Evolutionary conservation across 108 stramenopile species (phyloP).

Genomic region (Cyclotella sp.): DNA sequence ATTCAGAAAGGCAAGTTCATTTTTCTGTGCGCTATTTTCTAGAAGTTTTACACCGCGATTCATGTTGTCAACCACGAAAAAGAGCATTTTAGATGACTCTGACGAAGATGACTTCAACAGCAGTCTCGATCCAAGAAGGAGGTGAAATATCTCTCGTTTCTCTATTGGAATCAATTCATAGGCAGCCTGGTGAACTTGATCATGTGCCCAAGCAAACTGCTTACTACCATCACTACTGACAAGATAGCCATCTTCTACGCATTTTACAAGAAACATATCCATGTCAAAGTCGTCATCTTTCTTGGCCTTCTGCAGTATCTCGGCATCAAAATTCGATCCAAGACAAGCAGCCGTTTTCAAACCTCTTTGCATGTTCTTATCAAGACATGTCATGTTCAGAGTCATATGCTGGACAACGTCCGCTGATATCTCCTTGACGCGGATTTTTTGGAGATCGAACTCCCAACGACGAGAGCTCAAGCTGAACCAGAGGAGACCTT

Average conservation of each 20-base stretch:
- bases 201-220: conserved; percentile 62
- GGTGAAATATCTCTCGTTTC: conserved; percentile 51
- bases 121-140: conserved; percentile 60
- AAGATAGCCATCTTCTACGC: conserved; percentile 26
- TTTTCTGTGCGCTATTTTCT: conserved; percentile 26
- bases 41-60: conserved; percentile 46
- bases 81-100: conserved; percentile 47
- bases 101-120: conserved; percentile 38
- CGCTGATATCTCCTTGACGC: conserved; percentile 26
- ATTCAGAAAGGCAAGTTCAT: conserved; percentile 50
- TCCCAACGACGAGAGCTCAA: conserved; percentile 58
- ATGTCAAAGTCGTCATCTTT: conserved; percentile 20
- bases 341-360: conserved; percentile 62
- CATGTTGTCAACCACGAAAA: conserved; percentile 57
- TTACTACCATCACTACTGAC: conserved; percentile 18
- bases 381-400: conserved; percentile 42
- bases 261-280: conserved; percentile 43
- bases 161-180: conserved; percentile 51
- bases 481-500: conserved; percentile 58
- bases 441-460: conserved; percentile 57
- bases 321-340: conserved; percentile 54
- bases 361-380: conserved; percentile 44
- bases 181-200: conserved; percentile 68
- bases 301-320: conserved; percentile 20
- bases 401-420: conserved; percentile 56